Evolutionary conservation across 1,284 basidiomycete species (phyloP).

Genomic region (Mycosarcoma maydis): DNA sequence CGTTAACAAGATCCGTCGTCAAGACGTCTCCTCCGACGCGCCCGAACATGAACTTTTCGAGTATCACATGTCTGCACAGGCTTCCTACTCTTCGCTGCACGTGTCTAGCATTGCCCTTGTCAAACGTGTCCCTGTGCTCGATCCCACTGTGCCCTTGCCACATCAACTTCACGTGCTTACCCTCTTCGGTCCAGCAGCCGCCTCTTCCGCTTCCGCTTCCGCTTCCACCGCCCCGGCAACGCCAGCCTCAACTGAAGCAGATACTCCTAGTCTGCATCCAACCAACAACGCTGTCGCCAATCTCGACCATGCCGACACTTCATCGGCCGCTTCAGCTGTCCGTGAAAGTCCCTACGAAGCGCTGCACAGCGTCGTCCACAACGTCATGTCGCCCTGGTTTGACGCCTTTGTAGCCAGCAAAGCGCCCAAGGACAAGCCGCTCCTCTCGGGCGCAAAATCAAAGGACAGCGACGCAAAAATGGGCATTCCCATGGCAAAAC

Average conservation of each 20-base stretch:
- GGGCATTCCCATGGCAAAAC: slow-evolving; percentile 98
- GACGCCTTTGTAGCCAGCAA: slow-evolving; percentile 84
- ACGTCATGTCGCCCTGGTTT: slow-evolving; percentile 96
- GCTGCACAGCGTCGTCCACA: slow-evolving; percentile 93
- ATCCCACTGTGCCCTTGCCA: slow-evolving; percentile 80
- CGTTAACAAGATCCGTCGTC: slow-evolving; percentile 56
- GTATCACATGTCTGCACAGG: slow-evolving; percentile 77
- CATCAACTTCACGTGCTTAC: slow-evolving; percentile 91
- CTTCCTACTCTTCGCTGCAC: slow-evolving; percentile 83
- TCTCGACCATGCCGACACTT: slow-evolving; percentile 27
- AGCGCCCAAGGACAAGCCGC: slow-evolving; percentile 46
- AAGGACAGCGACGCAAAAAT: slow-evolving; percentile 74
- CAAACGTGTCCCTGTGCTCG: slow-evolving; percentile 86
- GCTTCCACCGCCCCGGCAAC: slow-evolving; percentile 6
- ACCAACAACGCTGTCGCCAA: slow-evolving; percentile 8
- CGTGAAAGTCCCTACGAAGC: slow-evolving; percentile 82
- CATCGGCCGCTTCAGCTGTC: slow-evolving; percentile 30
- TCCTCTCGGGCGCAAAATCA: slow-evolving; percentile 39
- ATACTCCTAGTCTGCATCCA: slow-evolving; percentile 3
- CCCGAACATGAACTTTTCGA: slow-evolving; percentile 37
- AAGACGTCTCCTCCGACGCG: slow-evolving; percentile 30
- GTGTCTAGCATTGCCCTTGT: slow-evolving; percentile 90
- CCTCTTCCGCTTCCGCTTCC: slow-evolving; percentile 67
- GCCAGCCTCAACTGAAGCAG: slow-evolving; percentile 7
- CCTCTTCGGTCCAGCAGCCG: slow-evolving; percentile 85